Evolutionary conservation across 306 rosid genomes (phyloP), one percentile per base, ranked within the genome.

Genomic region (Abrus precatorius): DNA sequence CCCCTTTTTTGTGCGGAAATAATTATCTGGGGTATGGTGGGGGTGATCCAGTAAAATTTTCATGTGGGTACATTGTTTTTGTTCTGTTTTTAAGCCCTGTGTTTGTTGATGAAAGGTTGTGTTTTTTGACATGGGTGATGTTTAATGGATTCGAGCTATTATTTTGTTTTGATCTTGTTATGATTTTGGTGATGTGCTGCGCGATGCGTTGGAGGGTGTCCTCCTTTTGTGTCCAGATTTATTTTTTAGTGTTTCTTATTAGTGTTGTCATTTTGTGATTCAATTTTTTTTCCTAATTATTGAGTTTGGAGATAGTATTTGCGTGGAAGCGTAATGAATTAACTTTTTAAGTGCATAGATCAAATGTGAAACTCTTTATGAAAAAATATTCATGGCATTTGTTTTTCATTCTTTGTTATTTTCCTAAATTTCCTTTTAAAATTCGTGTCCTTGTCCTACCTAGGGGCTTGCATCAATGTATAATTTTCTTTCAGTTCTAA

Each of bases 261-360:
- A 64, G 69, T 78, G 59, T 62, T 65, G 27, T 41, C 14, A n/a
- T 72, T 78, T 74, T 69, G 7, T 80, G 80, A 85, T 87, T 62
- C 38, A 20, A 70, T 41, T 44, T 50, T 20, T 74, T 40, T n/a
- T 63, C 5, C 63, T 57, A n/a, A 40, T 73, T 59, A 5, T 74
- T 62, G 50, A 11, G n/a, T 28, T 55, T 54, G 67, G 38, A 13
- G 60, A 5, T 38, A 5, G 80, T 52, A 12, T 45, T 80, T 50
- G 40, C 27, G 60, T 60, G 29, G 47, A 57, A 55, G 80, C 45
- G 78, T 67, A 40, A 75, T 82, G 71, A 48, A 44, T 77, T 84
- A 13, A 57, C 74, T 66, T 36, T 20, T 67, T 62, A 56, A 38
- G 13, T 55, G 53, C 34, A 3, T 67, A 14, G 80, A 70, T 85